Conservation (phyloP, 2,329 filamentous ascomycete species). For the Talaromyces atroroseus region DNA sequence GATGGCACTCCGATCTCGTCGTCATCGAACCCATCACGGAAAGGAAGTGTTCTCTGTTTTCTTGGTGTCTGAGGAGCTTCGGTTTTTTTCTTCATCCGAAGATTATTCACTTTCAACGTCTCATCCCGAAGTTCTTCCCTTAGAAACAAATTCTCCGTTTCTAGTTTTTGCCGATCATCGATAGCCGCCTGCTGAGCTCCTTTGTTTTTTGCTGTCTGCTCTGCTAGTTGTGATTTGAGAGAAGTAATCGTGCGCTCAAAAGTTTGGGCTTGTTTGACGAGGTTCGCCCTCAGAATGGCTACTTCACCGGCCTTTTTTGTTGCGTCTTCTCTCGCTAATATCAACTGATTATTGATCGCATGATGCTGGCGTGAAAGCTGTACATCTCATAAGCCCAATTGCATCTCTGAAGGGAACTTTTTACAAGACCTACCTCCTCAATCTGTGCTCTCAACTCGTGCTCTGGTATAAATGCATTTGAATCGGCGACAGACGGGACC, state of each 20-base stretch:
- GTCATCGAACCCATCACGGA: constrained; percentile 61
- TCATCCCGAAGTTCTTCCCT: constrained; percentile 57
- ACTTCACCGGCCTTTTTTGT: constrained; percentile 46
- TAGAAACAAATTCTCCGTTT: constrained; percentile 56
- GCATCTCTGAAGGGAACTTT: background rate
- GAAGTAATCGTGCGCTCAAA: constrained; percentile 49
- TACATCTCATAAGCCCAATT: constrained; percentile 9
- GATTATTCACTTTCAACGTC: constrained; percentile 42
- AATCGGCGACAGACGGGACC: background rate
- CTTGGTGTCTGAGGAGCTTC: constrained; percentile 47
- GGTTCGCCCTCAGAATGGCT: constrained; percentile 54
- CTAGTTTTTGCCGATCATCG: constrained; percentile 52
- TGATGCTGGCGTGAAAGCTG: constrained; percentile 38
- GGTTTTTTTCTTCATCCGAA: constrained; percentile 31
- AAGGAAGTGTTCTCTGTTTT: constrained; percentile 43
- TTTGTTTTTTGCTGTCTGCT: constrained; percentile 49
- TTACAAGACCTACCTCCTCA: constrained; percentile 21
- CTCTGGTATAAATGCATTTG: constrained; percentile 5
- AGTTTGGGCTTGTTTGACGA: constrained; percentile 37
- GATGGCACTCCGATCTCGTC: constrained; percentile 53
- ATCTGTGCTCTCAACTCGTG: constrained; percentile 16
- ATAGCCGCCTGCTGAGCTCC: constrained; percentile 50
- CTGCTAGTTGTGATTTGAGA: constrained; percentile 50
- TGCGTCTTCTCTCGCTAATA: constrained; percentile 36
- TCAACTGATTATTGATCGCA: constrained; percentile 33